These are phyloP conservation scores for Vaccinium corymbosum DNA, from an alignment of 148 eudicot genomes.

Conservation along the genomic window DNA sequence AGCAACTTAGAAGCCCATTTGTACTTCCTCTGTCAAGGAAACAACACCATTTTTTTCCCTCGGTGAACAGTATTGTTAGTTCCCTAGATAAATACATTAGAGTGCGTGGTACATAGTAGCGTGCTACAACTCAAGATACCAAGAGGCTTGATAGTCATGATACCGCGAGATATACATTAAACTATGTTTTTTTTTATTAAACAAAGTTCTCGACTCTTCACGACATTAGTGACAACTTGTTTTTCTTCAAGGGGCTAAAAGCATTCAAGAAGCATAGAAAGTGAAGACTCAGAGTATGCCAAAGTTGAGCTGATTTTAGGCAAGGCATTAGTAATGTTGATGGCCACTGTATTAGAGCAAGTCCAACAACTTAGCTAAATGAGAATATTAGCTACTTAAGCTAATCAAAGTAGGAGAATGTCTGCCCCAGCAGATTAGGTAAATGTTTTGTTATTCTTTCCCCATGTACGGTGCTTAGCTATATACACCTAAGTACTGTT, in stretches of 20 bases:
- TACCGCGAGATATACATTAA: not conserved
- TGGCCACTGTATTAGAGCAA: not conserved
- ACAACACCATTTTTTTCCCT: no score
- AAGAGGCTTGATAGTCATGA: not conserved
- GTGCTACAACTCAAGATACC: not conserved
- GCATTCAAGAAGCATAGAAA: slow-evolving; percentile 37
- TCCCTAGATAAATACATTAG: not conserved
- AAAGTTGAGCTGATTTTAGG: slow-evolving; percentile 13
- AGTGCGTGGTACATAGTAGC: no score
- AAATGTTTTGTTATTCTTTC: no score
- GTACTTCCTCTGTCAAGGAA: not conserved
- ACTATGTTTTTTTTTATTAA: not conserved
- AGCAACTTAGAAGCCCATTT: not conserved
- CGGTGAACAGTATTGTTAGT: not conserved
- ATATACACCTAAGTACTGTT: no score
- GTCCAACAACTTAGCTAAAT: no score
- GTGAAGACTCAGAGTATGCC: slow-evolving; percentile 28
- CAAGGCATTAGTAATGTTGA: not conserved
- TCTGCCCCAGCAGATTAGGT: no score
- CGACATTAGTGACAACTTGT: not conserved
- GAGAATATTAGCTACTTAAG: no score
- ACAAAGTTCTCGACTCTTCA: not conserved
- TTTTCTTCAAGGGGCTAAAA: slow-evolving; percentile 34
- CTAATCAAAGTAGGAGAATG: no score
- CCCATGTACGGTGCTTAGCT: no score